Evolutionary conservation across 306 rosid genomes (phyloP), one percentile per base, ranked within the genome.

Genomic region (Aeschynomene evenia): DNA sequence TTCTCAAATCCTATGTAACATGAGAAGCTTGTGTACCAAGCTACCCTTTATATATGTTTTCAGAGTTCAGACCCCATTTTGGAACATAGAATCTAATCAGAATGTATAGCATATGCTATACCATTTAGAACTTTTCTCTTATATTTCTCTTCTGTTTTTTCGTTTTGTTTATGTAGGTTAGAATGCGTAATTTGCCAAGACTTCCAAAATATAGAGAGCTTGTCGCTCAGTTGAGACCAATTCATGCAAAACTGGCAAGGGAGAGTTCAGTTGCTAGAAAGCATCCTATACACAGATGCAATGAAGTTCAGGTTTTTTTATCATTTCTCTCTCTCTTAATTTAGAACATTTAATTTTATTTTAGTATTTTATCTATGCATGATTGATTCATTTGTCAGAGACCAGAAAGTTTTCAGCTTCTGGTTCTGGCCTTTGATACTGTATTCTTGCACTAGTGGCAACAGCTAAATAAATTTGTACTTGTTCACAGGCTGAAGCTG

Each of bases 261-360:
- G 85, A 86, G 78, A 48, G 80, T 70, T 81, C 88, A 55, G 28
- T 66, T 58, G 96, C 96, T 72, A 78, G 66, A 79, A 91, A 66
- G 81, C 95, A 85, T 79, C 99, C 95, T 63, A 84, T 94, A 78
- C 85, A 91, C 84, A 87, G 87, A 88, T 91, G 92, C 91, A 91
- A 64, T 72, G 92, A 94, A 84, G 69, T 77, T 55, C 96, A 94
- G 99, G 99, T 90, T 81, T 50, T 34, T 63, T 63, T 50, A 34
- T 45, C 80, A 19, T 69, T 56, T 63, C 60, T 29, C 21, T 9
- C 64, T 63, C 67, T 29, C 21, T 12, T 48, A 28, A 9, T 53
- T 49, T 62, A 28, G 2, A 43, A 62, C 28, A 22, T 31, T 28
- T 26, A 19, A n/a, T n/a, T n/a, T n/a, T n/a, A 19, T 26, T 54